These are phyloP conservation scores for Hortaea werneckii DNA, from an alignment of 2,329 filamentous ascomycete genomes.

Conservation along the genomic window DNA sequence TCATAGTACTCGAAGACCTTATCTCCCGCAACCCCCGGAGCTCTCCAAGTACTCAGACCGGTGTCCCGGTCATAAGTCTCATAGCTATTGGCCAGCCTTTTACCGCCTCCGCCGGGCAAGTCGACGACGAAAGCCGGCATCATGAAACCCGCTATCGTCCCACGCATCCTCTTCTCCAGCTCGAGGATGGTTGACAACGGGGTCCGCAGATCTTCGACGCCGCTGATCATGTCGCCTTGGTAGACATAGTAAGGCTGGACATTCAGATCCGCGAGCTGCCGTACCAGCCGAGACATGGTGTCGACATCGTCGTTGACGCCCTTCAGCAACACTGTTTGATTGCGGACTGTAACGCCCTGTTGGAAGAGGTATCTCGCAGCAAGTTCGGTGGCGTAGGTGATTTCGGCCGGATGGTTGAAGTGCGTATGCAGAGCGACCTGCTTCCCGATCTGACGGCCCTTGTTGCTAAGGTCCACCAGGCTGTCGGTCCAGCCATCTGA, in stretches of 20 bases:
- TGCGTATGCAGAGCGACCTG: conserved; percentile 55
- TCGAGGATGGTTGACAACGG: conserved; percentile 49
- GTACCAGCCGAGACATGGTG: conserved; percentile 46
- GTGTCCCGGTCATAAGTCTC: conserved; percentile 44
- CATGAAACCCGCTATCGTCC: conserved; percentile 52
- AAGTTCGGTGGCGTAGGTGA: conserved; percentile 48
- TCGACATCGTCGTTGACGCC: conserved; percentile 48
- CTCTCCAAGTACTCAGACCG: conserved; percentile 46
- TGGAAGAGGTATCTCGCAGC: conserved; percentile 44
- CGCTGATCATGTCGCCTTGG: conserved; percentile 53
- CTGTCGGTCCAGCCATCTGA: conserved; percentile 45
- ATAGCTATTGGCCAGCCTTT: conserved; percentile 47
- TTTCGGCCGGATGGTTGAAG: conserved; percentile 53
- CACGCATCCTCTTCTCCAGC: conserved; percentile 48
- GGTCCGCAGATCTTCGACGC: conserved; percentile 53
- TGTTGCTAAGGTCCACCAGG: conserved; percentile 42
- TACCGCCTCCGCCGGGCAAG: conserved; percentile 53
- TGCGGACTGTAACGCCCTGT: conserved; percentile 46
- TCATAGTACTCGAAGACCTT: conserved; percentile 49
- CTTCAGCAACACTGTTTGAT: conserved; percentile 50
- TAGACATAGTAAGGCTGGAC: conserved; percentile 57
- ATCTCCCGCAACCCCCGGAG: conserved; percentile 42
- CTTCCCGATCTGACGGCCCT: conserved; percentile 45
- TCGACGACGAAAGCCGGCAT: conserved; percentile 55
- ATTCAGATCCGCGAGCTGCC: conserved; percentile 45